Percentiles rank a stretch among this genome's conserved stretches.
These are phyloP conservation scores for Fusarium odoratissimum DNA, from an alignment of 2,329 filamentous ascomycete genomes.

Conservation along the genomic window DNA sequence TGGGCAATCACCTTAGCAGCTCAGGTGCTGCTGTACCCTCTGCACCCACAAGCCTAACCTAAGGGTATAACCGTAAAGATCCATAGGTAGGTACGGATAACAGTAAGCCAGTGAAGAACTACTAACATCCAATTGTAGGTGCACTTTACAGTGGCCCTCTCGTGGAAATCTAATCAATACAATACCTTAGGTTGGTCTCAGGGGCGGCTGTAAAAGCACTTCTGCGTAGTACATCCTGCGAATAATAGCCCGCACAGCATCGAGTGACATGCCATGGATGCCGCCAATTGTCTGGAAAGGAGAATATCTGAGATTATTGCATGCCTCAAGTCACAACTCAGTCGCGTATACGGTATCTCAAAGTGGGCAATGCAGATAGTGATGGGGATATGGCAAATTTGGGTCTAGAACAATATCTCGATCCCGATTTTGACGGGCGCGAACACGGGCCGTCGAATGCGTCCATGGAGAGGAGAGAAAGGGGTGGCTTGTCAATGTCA, in stretches of 20 bases:
- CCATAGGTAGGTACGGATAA: background rate
- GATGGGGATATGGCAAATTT: slow-evolving; percentile 33
- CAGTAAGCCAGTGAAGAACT: background rate
- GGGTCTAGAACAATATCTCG: slow-evolving; percentile 22
- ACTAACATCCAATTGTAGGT: background rate
- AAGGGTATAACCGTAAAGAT: background rate
- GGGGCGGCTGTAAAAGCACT: background rate
- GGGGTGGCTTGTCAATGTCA: slow-evolving; percentile 18
- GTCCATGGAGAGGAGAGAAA: background rate
- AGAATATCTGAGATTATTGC: background rate
- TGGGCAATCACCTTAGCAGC: background rate
- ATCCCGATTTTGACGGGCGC: slow-evolving; percentile 22
- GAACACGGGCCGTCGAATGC: slow-evolving; percentile 13
- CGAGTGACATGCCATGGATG: background rate
- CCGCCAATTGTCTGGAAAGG: background rate
- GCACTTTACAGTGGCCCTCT: background rate
- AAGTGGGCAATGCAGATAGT: slow-evolving; percentile 34
- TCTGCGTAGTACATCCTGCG: no score
- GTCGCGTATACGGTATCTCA: slow-evolving; percentile 2
- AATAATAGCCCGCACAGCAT: background rate
- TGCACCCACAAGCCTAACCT: background rate
- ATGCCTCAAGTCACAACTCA: background rate
- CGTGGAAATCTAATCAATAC: background rate
- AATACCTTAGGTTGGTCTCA: background rate
- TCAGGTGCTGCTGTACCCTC: background rate